Evolutionary conservation across 2,329 filamentous ascomycete genomes (phyloP).

Genomic region (Clonostachys byssicola): DNA sequence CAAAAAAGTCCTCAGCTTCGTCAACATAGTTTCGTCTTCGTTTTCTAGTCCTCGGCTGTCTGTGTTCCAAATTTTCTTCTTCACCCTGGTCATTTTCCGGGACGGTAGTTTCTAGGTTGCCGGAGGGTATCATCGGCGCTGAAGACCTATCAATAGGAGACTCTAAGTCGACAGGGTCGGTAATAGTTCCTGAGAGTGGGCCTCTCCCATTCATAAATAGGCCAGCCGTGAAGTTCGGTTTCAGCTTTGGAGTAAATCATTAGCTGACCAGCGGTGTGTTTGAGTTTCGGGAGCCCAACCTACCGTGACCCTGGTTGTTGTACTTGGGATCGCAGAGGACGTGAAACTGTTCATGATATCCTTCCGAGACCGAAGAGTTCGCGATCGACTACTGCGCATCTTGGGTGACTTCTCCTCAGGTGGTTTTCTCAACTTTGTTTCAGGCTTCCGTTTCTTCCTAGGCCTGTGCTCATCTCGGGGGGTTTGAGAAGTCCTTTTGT

Average conservation of each 20-base stretch:
- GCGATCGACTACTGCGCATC: too few species aligned
- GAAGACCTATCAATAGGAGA: too few species aligned
- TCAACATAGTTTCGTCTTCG: too few species aligned
- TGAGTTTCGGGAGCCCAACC: constrained; percentile 1
- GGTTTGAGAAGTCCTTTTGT: background rate
- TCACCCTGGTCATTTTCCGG: too few species aligned
- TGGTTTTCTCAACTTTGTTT: too few species aligned
- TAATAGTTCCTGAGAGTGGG: constrained; percentile 3
- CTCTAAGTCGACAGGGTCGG: too few species aligned
- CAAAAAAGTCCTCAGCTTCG: too few species aligned
- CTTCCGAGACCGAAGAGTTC: constrained; percentile 24
- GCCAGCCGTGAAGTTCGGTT: constrained; percentile 22
- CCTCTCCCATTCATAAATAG: constrained; percentile 23
- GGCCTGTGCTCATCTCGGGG: background rate
- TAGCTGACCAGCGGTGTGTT: too few species aligned
- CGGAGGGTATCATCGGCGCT: too few species aligned
- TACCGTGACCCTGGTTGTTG: constrained; percentile 19
- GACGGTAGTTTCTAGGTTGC: too few species aligned
- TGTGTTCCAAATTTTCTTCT: too few species aligned
- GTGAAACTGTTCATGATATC: constrained; percentile 52
- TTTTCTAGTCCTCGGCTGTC: too few species aligned
- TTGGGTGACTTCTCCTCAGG: background rate
- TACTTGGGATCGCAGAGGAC: constrained; percentile 45
- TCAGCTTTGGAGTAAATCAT: constrained; percentile 14
- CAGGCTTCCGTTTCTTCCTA: background rate